A percentile compares a stretch with the other conserved stretches of the same genome.
phyloP scores from a whole-genome alignment of 1,139 yeast genomes.

The Scheffersomyces stambukii region DNA sequence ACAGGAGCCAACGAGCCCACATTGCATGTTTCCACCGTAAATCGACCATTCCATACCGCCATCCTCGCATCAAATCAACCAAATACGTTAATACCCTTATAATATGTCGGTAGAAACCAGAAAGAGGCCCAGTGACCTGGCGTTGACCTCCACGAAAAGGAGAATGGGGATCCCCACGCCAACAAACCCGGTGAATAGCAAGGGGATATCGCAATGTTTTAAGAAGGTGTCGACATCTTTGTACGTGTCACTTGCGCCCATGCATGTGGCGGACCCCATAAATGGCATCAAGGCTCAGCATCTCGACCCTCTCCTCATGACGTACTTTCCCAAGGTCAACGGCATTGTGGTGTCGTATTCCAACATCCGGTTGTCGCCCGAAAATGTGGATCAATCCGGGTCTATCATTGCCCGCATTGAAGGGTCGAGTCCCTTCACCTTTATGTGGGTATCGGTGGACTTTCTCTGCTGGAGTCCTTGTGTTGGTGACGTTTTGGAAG shows the following conservation, averaged over 20 bases:
- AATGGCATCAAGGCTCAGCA: slow-evolving; percentile 84
- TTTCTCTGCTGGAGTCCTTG: slow-evolving; percentile 86
- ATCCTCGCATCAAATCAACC: no score
- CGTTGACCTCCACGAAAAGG: slow-evolving; percentile 11
- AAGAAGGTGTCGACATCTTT: slow-evolving; percentile 58
- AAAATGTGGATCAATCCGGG: slow-evolving; percentile 21
- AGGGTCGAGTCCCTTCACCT: slow-evolving; percentile 83
- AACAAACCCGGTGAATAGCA: slow-evolving; percentile 30
- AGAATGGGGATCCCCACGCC: slow-evolving; percentile 20
- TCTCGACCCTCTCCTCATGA: slow-evolving; percentile 84
- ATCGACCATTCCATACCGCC: no score
- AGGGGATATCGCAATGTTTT: slow-evolving; percentile 59
- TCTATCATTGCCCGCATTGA: slow-evolving; percentile 58
- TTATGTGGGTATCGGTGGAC: slow-evolving; percentile 83
- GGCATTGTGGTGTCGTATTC: slow-evolving; percentile 85
- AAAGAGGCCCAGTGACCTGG: slow-evolving; percentile 8
- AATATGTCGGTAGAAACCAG: slow-evolving; percentile 14
- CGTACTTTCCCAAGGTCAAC: slow-evolving; percentile 63
- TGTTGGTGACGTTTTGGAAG: slow-evolving; percentile 79
- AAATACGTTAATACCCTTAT: no score
- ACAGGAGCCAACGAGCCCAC: no score
- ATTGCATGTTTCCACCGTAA: no score
- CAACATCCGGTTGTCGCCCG: slow-evolving; percentile 43
- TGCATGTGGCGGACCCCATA: slow-evolving; percentile 60
- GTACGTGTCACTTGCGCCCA: slow-evolving; percentile 85